These are phyloP conservation scores for Coelastrella sp. DNA, from an alignment of 139 green algal genomes.

Conservation along the genomic window DNA sequence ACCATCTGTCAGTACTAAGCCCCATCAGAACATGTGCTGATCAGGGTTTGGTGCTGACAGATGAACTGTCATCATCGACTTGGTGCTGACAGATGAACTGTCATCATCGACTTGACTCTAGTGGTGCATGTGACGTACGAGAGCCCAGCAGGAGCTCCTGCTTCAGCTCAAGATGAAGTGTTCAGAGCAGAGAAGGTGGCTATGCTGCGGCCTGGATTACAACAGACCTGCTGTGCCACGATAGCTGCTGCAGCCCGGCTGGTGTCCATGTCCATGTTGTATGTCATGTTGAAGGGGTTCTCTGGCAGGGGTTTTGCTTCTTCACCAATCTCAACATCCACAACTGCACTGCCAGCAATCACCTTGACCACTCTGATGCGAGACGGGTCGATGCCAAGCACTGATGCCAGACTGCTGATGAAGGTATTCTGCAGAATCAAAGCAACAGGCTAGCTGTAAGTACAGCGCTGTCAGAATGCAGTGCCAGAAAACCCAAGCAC, in stretches of 20 bases:
- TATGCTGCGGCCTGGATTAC: background rate
- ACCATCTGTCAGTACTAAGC: no score
- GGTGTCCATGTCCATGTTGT: conserved; percentile 15
- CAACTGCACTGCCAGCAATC: background rate
- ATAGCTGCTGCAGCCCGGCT: background rate
- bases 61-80: no score
- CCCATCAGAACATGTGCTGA: no score
- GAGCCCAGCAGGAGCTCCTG: background rate
- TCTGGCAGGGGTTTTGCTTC: background rate
- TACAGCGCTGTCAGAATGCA: no score
- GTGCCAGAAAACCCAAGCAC: no score
- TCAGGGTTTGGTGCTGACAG: no score
- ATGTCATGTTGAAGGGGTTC: conserved; percentile 26
- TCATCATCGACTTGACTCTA: no score
- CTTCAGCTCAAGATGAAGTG: no score
- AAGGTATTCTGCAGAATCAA: background rate
- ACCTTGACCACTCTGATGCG: conserved; percentile 2
- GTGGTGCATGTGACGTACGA: no score
- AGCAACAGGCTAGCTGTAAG: no score
- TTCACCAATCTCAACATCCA: background rate
- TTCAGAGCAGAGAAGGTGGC: no score
- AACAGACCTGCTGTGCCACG: background rate
- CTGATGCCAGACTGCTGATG: background rate
- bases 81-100: no score
- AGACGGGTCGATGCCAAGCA: conserved; percentile 1